These are phyloP conservation scores for Neoconidiobolus thromboides DNA, from an alignment of 371 early-diverging fungal genomes.

Conservation along the genomic window DNA sequence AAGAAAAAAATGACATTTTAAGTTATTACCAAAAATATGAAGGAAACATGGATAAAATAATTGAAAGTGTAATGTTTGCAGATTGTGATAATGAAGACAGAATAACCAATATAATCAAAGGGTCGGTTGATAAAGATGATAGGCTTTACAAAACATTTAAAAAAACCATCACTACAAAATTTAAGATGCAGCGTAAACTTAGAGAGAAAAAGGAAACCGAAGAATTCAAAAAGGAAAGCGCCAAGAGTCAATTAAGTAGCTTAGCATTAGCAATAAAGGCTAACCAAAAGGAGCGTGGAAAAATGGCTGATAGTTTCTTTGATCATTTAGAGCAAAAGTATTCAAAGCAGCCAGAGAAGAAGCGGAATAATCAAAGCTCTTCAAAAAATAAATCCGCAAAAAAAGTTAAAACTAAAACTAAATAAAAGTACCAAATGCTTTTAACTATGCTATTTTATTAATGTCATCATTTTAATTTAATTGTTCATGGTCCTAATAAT, in stretches of 20 bases:
- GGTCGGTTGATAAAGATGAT: conserved; percentile 30
- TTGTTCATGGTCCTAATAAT: neutral
- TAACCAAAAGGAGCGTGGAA: neutral
- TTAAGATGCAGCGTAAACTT: conserved; percentile 29
- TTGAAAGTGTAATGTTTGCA: conserved; percentile 35
- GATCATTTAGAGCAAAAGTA: neutral
- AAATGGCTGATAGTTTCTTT: neutral
- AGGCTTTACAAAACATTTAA: neutral
- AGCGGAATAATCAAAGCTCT: too few relatives aligned
- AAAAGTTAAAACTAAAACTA: too few relatives aligned
- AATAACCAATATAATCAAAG: conserved; percentile 35
- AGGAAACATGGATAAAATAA: conserved; percentile 56
- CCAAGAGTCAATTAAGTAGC: too few relatives aligned
- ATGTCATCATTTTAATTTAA: too few relatives aligned
- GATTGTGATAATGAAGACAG: conserved; percentile 46
- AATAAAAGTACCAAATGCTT: too few relatives aligned
- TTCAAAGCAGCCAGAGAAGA: neutral
- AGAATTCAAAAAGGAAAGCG: too few relatives aligned
- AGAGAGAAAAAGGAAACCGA: conserved; percentile 31
- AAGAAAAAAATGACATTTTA: conserved; percentile 58
- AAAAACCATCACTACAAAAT: conserved; percentile 28
- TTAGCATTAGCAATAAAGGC: neutral
- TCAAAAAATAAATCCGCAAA: too few relatives aligned
- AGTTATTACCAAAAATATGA: conserved; percentile 36
- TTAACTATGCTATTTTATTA: too few relatives aligned